Evolutionary conservation across 169 alveolate species (phyloP), one percentile per base, ranked within the genome.

Genomic region (Sarcocystis neurona): DNA sequence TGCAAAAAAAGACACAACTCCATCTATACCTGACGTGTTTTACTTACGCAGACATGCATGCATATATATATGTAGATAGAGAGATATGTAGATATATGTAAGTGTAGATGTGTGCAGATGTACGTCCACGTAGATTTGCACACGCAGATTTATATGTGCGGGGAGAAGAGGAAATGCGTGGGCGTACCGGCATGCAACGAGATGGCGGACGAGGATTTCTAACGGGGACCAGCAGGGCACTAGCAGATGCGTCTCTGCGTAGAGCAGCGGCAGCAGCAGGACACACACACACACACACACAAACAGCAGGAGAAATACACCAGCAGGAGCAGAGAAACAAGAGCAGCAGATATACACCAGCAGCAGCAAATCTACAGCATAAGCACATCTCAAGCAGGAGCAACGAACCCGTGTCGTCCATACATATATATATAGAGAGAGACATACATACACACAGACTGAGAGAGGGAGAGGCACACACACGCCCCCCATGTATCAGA

Each of bases 131-230:
- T n/a, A n/a, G n/a, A n/a, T n/a, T n/a, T n/a, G n/a, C n/a, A n/a
- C n/a, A n/a, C n/a, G n/a, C n/a, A n/a, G n/a, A n/a, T n/a, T n/a
- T n/a, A n/a, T n/a, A n/a, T n/a, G n/a, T n/a, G n/a, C n/a, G n/a
- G n/a, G n/a, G n/a, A n/a, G n/a, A n/a, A n/a, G n/a, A n/a, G n/a
- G n/a, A n/a, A n/a, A n/a, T n/a, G n/a, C n/a, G n/a, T 6, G 1
- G 43, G 47, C 79, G 30, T 41, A 84, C 90, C 90, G 3, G 63
- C 85, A 85, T 15, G 85, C 90, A 23, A 85, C 85, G 50, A 85
- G 90, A 34, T 85, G 90, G n/a, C 90, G 84, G 32, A 85, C 85
- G 30, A 85, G 56, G 44, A 85, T 3, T 23, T 85, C 90, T 48
- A 85, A 44, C 15, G 90, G 85, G 30, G 90, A 85, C 90, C 90